These are phyloP conservation scores for Ailanthus altissimus DNA, from an alignment of 345 rosid species.

Conservation along the genomic window DNA sequence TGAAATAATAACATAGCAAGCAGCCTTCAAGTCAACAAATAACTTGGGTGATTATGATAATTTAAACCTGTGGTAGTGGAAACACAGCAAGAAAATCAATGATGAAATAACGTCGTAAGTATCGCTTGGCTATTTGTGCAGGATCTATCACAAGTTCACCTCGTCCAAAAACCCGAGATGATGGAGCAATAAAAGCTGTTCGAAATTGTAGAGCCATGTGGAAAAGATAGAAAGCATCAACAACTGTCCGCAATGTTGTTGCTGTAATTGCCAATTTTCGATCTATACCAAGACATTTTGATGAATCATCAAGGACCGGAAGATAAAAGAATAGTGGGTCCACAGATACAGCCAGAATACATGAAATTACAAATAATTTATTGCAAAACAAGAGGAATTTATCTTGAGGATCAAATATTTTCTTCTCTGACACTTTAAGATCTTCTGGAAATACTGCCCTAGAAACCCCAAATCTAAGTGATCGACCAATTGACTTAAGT, in stretches of 20 bases:
- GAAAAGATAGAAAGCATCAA: conserved; percentile 84
- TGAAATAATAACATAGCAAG: neutral
- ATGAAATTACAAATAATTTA: conserved; percentile 72
- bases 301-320: conserved; percentile 58
- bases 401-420: conserved; percentile 91
- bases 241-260: conserved; percentile 70
- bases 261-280: conserved; percentile 66
- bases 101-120: conserved; percentile 71
- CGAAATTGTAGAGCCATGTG: conserved; percentile 94
- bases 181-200: conserved; percentile 94
- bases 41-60: neutral
- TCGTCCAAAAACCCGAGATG: conserved; percentile 95
- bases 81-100: conserved; percentile 83
- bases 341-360: conserved; percentile 81
- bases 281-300: conserved; percentile 74
- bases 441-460: conserved; percentile 96
- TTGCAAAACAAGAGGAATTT: conserved; percentile 81
- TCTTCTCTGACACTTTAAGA: conserved; percentile 81
- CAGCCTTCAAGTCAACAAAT: conserved; percentile 11
- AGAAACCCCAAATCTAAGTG: conserved; percentile 88
- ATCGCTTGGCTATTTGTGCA: conserved; percentile 84
- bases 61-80: conserved; percentile 89
- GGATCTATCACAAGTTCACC: conserved; percentile 97
- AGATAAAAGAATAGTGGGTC: conserved; percentile 93
- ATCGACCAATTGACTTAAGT: conserved; percentile 86